Conservation (phyloP, 2,329 filamentous ascomycete species). For the Colletotrichum paranaense region DNA sequence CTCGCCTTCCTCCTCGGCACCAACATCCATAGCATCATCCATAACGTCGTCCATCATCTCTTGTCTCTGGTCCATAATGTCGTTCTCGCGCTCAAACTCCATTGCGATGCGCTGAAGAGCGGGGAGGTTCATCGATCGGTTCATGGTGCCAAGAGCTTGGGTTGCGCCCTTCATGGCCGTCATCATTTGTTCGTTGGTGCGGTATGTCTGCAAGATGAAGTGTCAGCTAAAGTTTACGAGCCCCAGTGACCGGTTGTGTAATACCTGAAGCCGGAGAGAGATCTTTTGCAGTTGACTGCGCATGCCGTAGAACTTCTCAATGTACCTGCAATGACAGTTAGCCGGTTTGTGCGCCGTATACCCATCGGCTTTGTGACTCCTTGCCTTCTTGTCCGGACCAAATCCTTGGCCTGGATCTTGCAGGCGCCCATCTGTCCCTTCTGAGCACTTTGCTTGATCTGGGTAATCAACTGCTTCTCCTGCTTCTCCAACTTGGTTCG, state of each 20-base stretch:
- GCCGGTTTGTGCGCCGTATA: not conserved
- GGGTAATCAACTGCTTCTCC: conserved; percentile 94
- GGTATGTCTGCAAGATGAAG: conserved; percentile 76
- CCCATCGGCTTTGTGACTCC: conserved; percentile 12
- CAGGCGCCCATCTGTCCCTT: conserved; percentile 98
- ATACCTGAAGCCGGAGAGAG: conserved; percentile 90
- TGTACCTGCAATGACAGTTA: conserved; percentile 69
- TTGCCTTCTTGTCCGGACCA: conserved; percentile 88
- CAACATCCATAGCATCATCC: conserved; percentile 92
- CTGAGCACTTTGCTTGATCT: conserved; percentile 99
- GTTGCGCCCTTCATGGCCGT: conserved; percentile 99
- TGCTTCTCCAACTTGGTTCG: conserved; percentile 97
- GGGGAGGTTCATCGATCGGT: conserved; percentile 96
- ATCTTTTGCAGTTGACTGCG: conserved; percentile 97
- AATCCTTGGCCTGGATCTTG: conserved; percentile 97
- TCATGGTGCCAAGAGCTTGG: conserved; percentile 94
- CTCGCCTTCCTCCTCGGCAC: conserved; percentile 93
- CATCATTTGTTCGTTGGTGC: conserved; percentile 99
- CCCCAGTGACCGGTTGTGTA: not conserved
- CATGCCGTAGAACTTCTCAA: conserved; percentile 99
- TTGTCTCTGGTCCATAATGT: conserved; percentile 98
- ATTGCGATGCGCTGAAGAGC: conserved; percentile 96
- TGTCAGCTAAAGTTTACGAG: not conserved
- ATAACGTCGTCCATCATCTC: conserved; percentile 99
- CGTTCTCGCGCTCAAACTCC: conserved; percentile 99